Base-by-base conservation (phyloP, 2,329 filamentous ascomycete genomes). In the Trichoderma arundinaceum region DNA sequence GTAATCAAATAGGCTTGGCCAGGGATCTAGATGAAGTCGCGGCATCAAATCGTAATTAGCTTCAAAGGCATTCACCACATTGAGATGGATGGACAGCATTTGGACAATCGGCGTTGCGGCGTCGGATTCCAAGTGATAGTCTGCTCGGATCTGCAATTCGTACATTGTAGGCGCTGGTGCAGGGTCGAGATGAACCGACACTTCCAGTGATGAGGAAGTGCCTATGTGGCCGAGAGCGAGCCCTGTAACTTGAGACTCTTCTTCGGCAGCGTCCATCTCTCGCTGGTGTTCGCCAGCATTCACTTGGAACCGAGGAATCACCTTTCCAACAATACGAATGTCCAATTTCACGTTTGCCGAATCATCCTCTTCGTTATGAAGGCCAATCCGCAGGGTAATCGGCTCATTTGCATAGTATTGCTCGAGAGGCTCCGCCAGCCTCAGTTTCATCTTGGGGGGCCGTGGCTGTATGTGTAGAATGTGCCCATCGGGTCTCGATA, bases 21-120 rank as follows among this genome's bases (percentile, higher is more conserved):
- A 99, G 2, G 87, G 83, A 56, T 90, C 89, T 0, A 84, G 77
- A 75, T 97, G 90, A 3, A 97, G 82, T 9, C 90, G 86, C 10
- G 95, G 93, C 12, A 89, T 84, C 68, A 98, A 87, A 68, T 96
- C 92, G 76, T 96, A 97, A 72, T 91, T 95, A 15, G 93, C 92
- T 78, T 97, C 93, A 72, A 99, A 98, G 0, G 94, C 92, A 57
- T 88, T 89, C 62, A 92, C 87, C 64, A 97, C 85, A 43, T 88
- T 85, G 5, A 98, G 77, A 61, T 90, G 88, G 44, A 91, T 84
- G 1, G 87, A 83, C 22, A 90, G 79, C 2, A 85, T 86, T 76
- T 96, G 94, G 43, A 89, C 87, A 44, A 98, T 90, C 1, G 90
- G 89, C 1, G 93, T 97, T 58, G 91, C 90, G 0, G 88, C 81